Base-by-base conservation (phyloP, 1,284 basidiomycete species). In the Ceratobasidium sp. region DNA sequence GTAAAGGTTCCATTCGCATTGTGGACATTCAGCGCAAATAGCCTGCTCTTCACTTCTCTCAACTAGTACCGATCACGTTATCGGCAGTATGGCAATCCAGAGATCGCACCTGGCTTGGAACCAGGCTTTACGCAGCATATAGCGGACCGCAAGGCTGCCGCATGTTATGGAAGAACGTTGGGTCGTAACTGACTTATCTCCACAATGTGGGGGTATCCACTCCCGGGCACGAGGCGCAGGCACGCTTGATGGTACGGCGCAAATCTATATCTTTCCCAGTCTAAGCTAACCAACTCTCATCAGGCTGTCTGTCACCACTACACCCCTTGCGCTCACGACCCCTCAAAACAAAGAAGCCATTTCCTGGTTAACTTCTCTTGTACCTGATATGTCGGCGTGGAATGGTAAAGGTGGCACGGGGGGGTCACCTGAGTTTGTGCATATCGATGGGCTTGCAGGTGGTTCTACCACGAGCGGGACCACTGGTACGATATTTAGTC, bases 101-200 rank as follows among this genome's bases (percentile, higher is more conserved):
- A 42, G 25, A 52, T 65, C 50, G 13, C 22, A 4, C 62, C 38
- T n/a, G 12, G 38, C 25, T 15, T n/a, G 50, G 62, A 45, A 43
- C 31, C 15, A 43, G 40, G 29, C 20, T 22, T 65, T 65, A 38
- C 62, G 62, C 47, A 50, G 50, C 43, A n/a, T 65, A 65, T 45
- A 35, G 40, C 2, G 35, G 35, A 38, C 62, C 62, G 32, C 62
- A 43, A 52, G 31, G 49, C 45, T 1, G 62, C 62, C 62, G 52
- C 62, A 35, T 65, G 62, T 43, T 45, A 34, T 32, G 22, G 27
- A 65, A 65, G 31, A 65, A 65, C 62, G 49, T 54, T 52, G 62
- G 49, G 43, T 40, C 34, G 22, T 20, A 20, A 27, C 25, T n/a
- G 10, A 40, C 29, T 34, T 40, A 42, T 65, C 62, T 43, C 35